These are phyloP conservation scores for Spiraea crenata DNA, from an alignment of 331 rosid genomes.

Conservation along the genomic window DNA sequence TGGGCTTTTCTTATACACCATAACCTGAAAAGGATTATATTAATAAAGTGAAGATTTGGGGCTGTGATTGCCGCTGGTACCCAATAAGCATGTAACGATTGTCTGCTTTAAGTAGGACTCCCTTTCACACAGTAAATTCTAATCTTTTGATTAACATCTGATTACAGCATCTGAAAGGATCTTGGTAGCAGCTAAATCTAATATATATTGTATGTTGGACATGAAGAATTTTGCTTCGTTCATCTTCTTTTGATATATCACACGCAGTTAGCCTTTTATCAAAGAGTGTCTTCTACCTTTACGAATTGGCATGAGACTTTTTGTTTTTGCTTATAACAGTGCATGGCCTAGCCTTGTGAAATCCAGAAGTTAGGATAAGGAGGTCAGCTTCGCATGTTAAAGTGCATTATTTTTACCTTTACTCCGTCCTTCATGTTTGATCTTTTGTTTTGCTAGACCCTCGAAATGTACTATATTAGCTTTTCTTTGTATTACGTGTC, in stretches of 20 bases:
- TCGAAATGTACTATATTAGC: too few relatives aligned
- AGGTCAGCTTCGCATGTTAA: not conserved
- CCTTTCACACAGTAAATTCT: not conserved
- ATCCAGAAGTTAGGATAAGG: not conserved
- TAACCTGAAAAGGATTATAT: not conserved
- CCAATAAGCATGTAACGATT: constrained; percentile 3
- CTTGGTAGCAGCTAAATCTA: not conserved
- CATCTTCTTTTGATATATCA: not conserved
- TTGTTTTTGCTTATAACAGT: not conserved
- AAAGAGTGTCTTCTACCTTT: constrained; percentile 26
- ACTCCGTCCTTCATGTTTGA: not conserved
- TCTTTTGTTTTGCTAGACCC: not conserved
- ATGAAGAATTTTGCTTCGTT: not conserved
- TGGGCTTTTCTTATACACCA: not conserved
- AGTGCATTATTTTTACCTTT: not conserved
- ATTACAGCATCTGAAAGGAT: constrained; percentile 16
- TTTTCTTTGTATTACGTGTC: too few relatives aligned
- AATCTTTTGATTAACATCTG: constrained; percentile 16
- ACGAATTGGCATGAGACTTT: constrained; percentile 29
- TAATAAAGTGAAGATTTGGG: constrained; percentile 4
- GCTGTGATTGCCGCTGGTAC: constrained; percentile 10
- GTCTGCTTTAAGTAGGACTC: constrained; percentile 7
- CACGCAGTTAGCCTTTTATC: constrained; percentile 9
- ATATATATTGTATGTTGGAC: not conserved
- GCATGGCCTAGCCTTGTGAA: not conserved